phyloP scores from a whole-genome alignment of 1,139 yeast genomes.

The Debaryomycetaceae sp. region DNA sequence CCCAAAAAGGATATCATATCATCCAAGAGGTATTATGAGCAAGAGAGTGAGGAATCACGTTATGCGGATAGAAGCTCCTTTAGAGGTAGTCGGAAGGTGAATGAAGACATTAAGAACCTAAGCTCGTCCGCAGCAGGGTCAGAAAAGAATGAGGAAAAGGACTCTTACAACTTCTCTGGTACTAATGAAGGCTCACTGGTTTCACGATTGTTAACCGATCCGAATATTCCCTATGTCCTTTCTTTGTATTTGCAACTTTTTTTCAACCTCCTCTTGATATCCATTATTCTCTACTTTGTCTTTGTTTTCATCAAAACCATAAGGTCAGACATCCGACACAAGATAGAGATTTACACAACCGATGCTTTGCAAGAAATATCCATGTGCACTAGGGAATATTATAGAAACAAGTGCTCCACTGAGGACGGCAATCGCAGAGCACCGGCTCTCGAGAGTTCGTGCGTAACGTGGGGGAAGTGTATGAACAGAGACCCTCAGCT shows the following conservation, averaged over 20 bases:
- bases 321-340: constrained; percentile 65
- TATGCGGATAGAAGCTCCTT: constrained; percentile 9
- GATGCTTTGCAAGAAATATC: constrained; percentile 66
- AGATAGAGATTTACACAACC: constrained; percentile 60
- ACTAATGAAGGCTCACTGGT: not conserved
- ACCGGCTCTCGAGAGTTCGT: constrained; percentile 73
- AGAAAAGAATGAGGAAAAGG: not conserved
- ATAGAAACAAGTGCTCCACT: constrained; percentile 61
- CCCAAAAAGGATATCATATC: constrained; percentile 28
- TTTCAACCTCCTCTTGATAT: constrained; percentile 58
- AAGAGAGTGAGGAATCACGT: constrained; percentile 1
- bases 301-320: constrained; percentile 57
- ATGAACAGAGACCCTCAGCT: constrained; percentile 81
- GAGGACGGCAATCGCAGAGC: constrained; percentile 39
- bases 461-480: constrained; percentile 76
- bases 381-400: constrained; percentile 66
- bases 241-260: constrained; percentile 70
- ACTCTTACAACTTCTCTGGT: not conserved
- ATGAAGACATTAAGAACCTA: not conserved
- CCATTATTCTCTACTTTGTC: constrained; percentile 52
- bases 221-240: constrained; percentile 61
- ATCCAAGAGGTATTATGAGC: constrained; percentile 5
- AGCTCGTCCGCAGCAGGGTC: not conserved
- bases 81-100: constrained; percentile 1
- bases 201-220: constrained; percentile 30